phyloP scores from a whole-genome alignment of 768 basidiomycete species.

The Boletus rufocinnamomeus region DNA sequence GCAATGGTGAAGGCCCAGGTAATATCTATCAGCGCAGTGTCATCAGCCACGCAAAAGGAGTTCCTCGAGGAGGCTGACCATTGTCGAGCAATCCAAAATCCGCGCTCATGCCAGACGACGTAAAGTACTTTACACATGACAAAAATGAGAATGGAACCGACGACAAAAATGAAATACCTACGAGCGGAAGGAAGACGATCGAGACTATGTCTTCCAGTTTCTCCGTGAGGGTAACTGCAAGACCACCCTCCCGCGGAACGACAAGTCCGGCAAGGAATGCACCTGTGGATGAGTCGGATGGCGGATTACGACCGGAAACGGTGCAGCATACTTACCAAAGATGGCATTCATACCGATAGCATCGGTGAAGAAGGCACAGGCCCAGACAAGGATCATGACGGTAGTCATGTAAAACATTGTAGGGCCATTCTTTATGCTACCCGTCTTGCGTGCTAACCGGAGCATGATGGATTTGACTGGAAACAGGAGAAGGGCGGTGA shows the following conservation, averaged over 20 bases:
- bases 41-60: background rate
- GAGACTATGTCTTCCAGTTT: slow-evolving; percentile 56
- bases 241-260: too few relatives aligned
- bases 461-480: slow-evolving; percentile 59
- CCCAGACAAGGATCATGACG: too few relatives aligned
- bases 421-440: too few relatives aligned
- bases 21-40: slow-evolving; percentile 44
- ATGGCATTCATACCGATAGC: too few relatives aligned
- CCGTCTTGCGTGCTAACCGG: slow-evolving; percentile 61
- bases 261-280: too few relatives aligned
- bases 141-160: background rate
- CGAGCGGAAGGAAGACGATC: slow-evolving; percentile 86
- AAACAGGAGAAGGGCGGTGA: slow-evolving; percentile 75
- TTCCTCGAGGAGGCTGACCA: slow-evolving; percentile 41
- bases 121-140: slow-evolving; percentile 71
- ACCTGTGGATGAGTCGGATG: too few relatives aligned
- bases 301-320: too few relatives aligned
- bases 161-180: slow-evolving; percentile 29
- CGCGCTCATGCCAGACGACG: slow-evolving; percentile 87
- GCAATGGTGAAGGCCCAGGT: slow-evolving; percentile 90
- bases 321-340: too few relatives aligned
- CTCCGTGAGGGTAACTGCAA: too few relatives aligned
- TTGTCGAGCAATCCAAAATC: slow-evolving; percentile 81
- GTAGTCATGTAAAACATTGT: too few relatives aligned
- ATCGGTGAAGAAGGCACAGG: too few relatives aligned